These are phyloP conservation scores for Arthonia radiata DNA, from an alignment of 495 filamentous ascomycete genomes.

Conservation along the genomic window DNA sequence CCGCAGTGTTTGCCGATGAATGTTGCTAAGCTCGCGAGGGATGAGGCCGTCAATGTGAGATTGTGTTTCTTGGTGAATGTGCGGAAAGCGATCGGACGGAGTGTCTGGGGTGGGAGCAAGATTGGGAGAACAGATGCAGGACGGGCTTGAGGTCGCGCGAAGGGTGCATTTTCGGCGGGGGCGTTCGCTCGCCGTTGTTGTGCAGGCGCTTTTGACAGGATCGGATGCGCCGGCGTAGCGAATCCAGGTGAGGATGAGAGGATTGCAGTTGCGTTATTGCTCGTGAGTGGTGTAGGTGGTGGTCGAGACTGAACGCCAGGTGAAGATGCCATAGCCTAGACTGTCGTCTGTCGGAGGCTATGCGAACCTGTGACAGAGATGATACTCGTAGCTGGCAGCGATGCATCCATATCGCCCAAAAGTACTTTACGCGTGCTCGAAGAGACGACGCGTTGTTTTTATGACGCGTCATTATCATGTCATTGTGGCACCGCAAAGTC, in stretches of 20 bases:
- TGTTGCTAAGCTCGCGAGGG: constrained; percentile 55
- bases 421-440: too few species aligned
- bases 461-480: too few species aligned
- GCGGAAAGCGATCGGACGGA: constrained; percentile 80
- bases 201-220: constrained; percentile 23
- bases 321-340: too few species aligned
- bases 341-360: too few species aligned
- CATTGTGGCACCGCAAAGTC: too few species aligned
- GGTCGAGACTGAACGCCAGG: too few species aligned
- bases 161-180: constrained; percentile 6
- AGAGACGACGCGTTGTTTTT: too few species aligned
- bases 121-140: constrained; percentile 46
- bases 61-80: constrained; percentile 96
- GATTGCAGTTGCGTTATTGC: constrained; percentile 32
- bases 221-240: constrained; percentile 53
- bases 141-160: not conserved
- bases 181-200: constrained; percentile 14
- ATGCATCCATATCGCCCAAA: too few species aligned
- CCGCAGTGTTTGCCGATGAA: constrained; percentile 89
- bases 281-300: too few species aligned
- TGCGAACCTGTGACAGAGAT: too few species aligned
- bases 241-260: constrained; percentile 81
- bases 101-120: constrained; percentile 57
- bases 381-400: too few species aligned
- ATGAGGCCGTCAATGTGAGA: constrained; percentile 71